A percentile compares a stretch with the other conserved stretches of the same genome.
These are phyloP conservation scores for Debaryomyces prosopidis DNA, from an alignment of 805 yeast genomes.

Conservation along the genomic window DNA sequence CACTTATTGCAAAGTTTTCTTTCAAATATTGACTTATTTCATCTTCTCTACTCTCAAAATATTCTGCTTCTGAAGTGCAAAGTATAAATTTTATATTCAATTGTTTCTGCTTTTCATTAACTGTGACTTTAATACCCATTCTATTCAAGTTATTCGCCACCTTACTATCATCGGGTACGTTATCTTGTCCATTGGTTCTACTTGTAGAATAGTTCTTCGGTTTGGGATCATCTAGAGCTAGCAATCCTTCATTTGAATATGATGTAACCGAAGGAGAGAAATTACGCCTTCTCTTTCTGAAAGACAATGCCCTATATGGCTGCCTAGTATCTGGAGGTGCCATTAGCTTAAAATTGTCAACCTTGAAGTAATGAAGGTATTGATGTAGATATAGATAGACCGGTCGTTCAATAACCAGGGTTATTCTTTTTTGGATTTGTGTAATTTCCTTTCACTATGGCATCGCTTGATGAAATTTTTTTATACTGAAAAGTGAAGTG, in stretches of 20 bases:
- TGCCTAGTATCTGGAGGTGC: not conserved
- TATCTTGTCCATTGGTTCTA: slow-evolving; percentile 2
- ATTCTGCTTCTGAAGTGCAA: slow-evolving; percentile 24
- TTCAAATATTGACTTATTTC: slow-evolving; percentile 13
- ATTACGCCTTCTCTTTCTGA: slow-evolving; percentile 7
- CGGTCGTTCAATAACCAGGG: not conserved
- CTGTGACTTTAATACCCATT: slow-evolving; percentile 8
- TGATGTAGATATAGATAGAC: not conserved
- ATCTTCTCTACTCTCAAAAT: slow-evolving; percentile 17
- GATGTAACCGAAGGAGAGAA: not conserved
- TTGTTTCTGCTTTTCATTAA: not conserved
- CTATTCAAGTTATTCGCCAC: slow-evolving; percentile 23
- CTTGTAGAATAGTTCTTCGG: not conserved
- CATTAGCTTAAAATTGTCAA: not conserved
- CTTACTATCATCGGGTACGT: slow-evolving; percentile 23
- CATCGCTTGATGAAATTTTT: slow-evolving; percentile 12
- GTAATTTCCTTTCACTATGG: slow-evolving; percentile 5
- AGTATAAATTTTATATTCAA: slow-evolving; percentile 13
- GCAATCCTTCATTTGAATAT: not conserved
- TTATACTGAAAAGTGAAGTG: not conserved
- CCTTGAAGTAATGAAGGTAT: not conserved
- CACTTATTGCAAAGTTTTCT: slow-evolving; percentile 19
- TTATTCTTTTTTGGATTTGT: slow-evolving; percentile 3
- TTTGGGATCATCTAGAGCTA: slow-evolving; percentile 5
- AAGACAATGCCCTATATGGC: not conserved